A percentile compares a stretch with the other conserved stretches of the same genome.
These are phyloP conservation scores for Arthrobotrys pseudoclavata DNA, from an alignment of 2,329 filamentous ascomycete species.

Conservation along the genomic window DNA sequence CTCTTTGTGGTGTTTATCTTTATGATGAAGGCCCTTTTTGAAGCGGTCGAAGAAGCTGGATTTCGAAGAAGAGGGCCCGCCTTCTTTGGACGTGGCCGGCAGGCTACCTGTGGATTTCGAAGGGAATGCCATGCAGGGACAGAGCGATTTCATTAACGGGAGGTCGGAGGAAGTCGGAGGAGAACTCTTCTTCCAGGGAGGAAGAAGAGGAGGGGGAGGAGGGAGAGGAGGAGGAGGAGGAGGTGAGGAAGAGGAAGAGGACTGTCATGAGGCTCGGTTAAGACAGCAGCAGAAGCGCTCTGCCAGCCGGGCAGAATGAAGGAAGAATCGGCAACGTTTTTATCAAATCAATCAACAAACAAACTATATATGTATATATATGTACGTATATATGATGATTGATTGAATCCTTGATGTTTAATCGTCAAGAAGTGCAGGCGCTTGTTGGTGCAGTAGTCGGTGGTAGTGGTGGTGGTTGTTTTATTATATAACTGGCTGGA, in stretches of 20 bases:
- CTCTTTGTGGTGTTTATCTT: constrained; percentile 48
- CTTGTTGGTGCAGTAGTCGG: neutral
- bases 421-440: neutral
- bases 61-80: constrained; percentile 43
- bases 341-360: neutral
- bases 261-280: constrained; percentile 59
- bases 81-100: constrained; percentile 53
- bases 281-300: constrained; percentile 4
- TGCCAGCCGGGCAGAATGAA: constrained; percentile 21
- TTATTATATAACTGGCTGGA: no score
- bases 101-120: constrained; percentile 60
- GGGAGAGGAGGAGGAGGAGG: constrained; percentile 33
- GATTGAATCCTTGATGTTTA: neutral
- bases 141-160: constrained; percentile 53
- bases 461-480: no score
- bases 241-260: constrained; percentile 17
- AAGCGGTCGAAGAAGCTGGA: constrained; percentile 58
- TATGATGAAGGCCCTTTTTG: constrained; percentile 54
- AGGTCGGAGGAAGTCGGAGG: neutral
- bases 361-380: no score
- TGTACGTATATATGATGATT: no score
- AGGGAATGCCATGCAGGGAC: constrained; percentile 59
- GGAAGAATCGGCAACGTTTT: no score
- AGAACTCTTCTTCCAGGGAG: constrained; percentile 32
- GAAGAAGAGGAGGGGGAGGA: constrained; percentile 40